phyloP scores from a whole-genome alignment of 2,329 filamentous ascomycete species.

The Microcyclospora tardicrescens region DNA sequence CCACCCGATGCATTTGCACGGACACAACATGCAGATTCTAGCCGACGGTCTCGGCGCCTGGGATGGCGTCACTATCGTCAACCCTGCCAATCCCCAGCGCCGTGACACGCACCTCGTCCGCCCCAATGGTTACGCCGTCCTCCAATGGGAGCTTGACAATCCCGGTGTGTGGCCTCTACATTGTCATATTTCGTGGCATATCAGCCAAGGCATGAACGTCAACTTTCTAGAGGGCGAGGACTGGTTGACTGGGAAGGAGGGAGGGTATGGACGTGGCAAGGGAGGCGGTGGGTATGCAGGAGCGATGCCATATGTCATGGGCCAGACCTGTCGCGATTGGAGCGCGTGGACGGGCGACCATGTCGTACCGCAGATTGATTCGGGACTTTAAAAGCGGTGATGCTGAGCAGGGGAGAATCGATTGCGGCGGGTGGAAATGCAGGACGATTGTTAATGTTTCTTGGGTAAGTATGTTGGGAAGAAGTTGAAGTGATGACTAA shows the following conservation, averaged over 20 bases:
- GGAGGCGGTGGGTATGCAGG: no score
- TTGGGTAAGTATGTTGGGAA: no score
- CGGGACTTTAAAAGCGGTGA: constrained; percentile 34
- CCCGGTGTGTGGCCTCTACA: constrained; percentile 39
- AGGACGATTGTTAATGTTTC: no score
- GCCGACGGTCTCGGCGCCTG: constrained; percentile 12
- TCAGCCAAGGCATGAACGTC: constrained; percentile 10
- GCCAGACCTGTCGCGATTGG: constrained; percentile 43
- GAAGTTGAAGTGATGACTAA: no score
- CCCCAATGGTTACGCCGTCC: constrained; percentile 17
- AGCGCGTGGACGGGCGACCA: constrained; percentile 33
- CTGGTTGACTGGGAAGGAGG: constrained; percentile 6
- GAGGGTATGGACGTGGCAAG: no score
- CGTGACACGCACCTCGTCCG: constrained; percentile 16
- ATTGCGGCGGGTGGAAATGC: no score
- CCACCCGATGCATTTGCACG: constrained; percentile 21
- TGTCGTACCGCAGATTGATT: constrained; percentile 40
- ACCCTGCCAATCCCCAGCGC: constrained; percentile 16
- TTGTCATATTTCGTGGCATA: constrained; percentile 20
- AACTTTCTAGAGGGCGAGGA: constrained; percentile 8
- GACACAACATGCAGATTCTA: constrained; percentile 20
- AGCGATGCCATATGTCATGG: constrained; percentile 27
- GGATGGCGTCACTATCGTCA: constrained; percentile 18
- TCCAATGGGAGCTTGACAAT: constrained; percentile 36
- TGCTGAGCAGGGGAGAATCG: no score